These are phyloP conservation scores for Madurella mycetomatis DNA, from an alignment of 2,329 filamentous ascomycete species.

Conservation along the genomic window DNA sequence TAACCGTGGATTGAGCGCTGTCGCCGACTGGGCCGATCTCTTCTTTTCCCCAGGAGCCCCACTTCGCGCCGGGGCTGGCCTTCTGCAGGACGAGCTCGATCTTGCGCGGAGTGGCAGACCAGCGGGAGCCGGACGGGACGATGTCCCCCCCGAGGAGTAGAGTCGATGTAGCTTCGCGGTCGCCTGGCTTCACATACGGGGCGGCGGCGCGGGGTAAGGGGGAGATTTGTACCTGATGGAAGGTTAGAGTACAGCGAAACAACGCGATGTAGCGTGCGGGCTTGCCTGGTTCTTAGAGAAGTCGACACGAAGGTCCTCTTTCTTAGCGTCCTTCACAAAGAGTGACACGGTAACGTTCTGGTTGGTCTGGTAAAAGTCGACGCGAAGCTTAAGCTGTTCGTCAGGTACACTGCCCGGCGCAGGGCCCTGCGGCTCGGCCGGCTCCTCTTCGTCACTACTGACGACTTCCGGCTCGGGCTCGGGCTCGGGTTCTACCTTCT, in stretches of 20 bases:
- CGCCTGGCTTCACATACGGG: conserved; percentile 24
- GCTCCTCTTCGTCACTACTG: conserved; percentile 10
- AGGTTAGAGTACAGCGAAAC: conserved; percentile 4
- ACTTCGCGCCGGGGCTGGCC: conserved; percentile 27
- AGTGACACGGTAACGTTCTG: conserved; percentile 34
- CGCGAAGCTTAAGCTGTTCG: conserved; percentile 34
- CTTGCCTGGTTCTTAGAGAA: conserved; percentile 22
- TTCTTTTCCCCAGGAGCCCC: conserved; percentile 31
- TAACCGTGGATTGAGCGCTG: background rate
- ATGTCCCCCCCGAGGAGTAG: conserved; percentile 27
- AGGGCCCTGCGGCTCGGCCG: conserved; percentile 3
- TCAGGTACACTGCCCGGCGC: conserved; percentile 20
- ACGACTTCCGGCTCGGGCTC: background rate
- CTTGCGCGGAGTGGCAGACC: conserved; percentile 31
- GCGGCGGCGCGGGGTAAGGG: conserved; percentile 24
- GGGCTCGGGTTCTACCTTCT: conserved; percentile 15
- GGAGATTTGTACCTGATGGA: conserved; percentile 18
- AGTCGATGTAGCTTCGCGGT: conserved; percentile 24
- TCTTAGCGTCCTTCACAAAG: conserved; percentile 38
- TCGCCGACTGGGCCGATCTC: conserved; percentile 8
- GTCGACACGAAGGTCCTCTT: conserved; percentile 24
- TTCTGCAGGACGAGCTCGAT: conserved; percentile 33
- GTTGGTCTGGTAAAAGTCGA: conserved; percentile 41
- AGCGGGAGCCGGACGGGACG: conserved; percentile 20
- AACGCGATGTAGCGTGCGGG: background rate